Percentiles rank a stretch among this genome's conserved stretches.
Evolutionary conservation across 805 yeast genomes (phyloP).

Genomic region (Cyberlindnera meyerae): DNA sequence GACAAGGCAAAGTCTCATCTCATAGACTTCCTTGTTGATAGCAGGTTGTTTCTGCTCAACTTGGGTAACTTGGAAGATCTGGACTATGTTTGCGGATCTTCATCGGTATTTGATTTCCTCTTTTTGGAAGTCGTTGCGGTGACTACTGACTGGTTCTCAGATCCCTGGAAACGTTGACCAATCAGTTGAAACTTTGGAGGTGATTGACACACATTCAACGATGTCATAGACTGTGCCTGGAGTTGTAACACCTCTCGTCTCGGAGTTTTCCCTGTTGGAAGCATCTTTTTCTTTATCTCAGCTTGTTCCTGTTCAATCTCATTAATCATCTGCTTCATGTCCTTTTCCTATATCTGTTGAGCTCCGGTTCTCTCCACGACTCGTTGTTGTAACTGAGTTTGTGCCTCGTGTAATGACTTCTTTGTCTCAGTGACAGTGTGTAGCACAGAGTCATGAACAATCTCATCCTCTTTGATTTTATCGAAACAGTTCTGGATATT

Average conservation of each 20-base stretch:
- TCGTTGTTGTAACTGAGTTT: slow-evolving; percentile 2
- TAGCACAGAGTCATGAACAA: slow-evolving; percentile 2
- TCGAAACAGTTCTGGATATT: slow-evolving; percentile 5
- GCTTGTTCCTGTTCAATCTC: slow-evolving; percentile 24
- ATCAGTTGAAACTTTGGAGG: slow-evolving; percentile 27
- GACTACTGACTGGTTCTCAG: slow-evolving; percentile 10
- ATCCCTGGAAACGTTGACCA: slow-evolving; percentile 21
- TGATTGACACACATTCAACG: slow-evolving; percentile 7
- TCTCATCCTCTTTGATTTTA: slow-evolving; percentile 3
- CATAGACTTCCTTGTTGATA: too few species aligned
- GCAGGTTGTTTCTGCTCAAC: background rate
- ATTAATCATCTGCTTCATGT: slow-evolving; percentile 18
- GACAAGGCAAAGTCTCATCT: too few species aligned
- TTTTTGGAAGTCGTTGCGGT: slow-evolving; percentile 3
- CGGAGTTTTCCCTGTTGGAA: slow-evolving; percentile 31
- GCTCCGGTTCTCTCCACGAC: slow-evolving; percentile 12
- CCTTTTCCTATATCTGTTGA: slow-evolving; percentile 17
- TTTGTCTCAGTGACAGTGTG: background rate
- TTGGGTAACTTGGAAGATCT: slow-evolving; percentile 9
- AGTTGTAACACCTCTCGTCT: slow-evolving; percentile 16
- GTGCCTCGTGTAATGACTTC: background rate
- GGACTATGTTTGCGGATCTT: background rate
- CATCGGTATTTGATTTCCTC: slow-evolving; percentile 13
- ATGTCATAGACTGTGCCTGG: slow-evolving; percentile 8
- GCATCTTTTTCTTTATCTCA: slow-evolving; percentile 19